Evolutionary conservation across 1,139 yeast species (phyloP).

Genomic region (Pichia sp.): DNA sequence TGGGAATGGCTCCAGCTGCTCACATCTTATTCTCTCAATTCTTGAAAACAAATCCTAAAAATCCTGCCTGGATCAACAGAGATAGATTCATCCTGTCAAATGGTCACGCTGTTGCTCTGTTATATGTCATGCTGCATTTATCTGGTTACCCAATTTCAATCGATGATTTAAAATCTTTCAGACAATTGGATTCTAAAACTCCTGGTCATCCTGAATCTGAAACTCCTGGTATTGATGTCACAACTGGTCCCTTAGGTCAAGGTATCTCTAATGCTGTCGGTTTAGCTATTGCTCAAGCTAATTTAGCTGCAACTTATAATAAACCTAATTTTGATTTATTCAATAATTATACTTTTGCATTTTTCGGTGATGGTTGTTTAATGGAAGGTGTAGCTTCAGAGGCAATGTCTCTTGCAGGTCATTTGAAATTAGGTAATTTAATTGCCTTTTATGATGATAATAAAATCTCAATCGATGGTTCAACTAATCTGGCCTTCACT

Average conservation of each 20-base stretch:
- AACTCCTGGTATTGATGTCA: conserved; percentile 89
- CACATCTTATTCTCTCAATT: conserved; percentile 67
- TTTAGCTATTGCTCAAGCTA: conserved; percentile 89
- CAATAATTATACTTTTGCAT: conserved; percentile 69
- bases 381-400: conserved; percentile 98
- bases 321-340: conserved; percentile 66
- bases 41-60: conserved; percentile 83
- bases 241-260: conserved; percentile 99
- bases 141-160: conserved; percentile 76
- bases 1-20: conserved; percentile 92
- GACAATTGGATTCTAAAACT: conserved; percentile 85
- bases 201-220: conserved; percentile 97
- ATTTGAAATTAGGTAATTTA: conserved; percentile 86
- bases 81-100: conserved; percentile 93
- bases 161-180: conserved; percentile 85
- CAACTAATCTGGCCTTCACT: conserved; percentile 84
- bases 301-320: conserved; percentile 90
- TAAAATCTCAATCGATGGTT: conserved; percentile 95
- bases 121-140: conserved; percentile 80
- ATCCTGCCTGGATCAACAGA: conserved; percentile 89
- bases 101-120: conserved; percentile 94
- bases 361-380: conserved; percentile 97
- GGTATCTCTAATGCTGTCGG: conserved; percentile 98
- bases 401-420: conserved; percentile 94
- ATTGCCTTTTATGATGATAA: conserved; percentile 97